Evolutionary conservation across 2,329 filamentous ascomycete species (phyloP).

Genomic region (Pyricularia grisea): DNA sequence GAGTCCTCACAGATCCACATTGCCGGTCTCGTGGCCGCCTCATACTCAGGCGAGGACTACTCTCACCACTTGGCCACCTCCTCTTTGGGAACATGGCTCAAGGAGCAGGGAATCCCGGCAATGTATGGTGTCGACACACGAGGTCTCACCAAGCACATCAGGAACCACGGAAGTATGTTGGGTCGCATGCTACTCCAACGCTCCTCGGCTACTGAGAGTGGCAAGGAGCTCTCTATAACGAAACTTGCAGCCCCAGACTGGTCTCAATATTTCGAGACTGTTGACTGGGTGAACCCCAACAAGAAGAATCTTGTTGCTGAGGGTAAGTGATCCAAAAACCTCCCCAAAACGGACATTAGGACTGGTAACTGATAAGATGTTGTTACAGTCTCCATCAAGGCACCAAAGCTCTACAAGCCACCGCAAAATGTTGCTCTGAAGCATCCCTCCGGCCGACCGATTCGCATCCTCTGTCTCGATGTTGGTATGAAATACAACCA

Average conservation of each 20-base stretch:
- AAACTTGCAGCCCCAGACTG: slow-evolving; percentile 27
- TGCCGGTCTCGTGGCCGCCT: slow-evolving; percentile 80
- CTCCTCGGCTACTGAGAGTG: slow-evolving; percentile 31
- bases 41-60: slow-evolving; percentile 89
- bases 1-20: slow-evolving; percentile 91
- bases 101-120: slow-evolving; percentile 88
- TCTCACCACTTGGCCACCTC: slow-evolving; percentile 89
- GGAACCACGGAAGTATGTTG: slow-evolving; percentile 92
- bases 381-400: slow-evolving; percentile 72
- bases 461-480: slow-evolving; percentile 88
- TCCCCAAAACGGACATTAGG: neutral
- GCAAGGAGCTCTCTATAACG: slow-evolving; percentile 17
- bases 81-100: slow-evolving; percentile 88
- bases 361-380: neutral
- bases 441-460: slow-evolving; percentile 77
- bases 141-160: slow-evolving; percentile 86
- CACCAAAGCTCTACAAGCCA: slow-evolving; percentile 78
- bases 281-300: slow-evolving; percentile 91
- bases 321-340: slow-evolving; percentile 51
- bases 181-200: slow-evolving; percentile 78
- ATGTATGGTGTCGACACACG: slow-evolving; percentile 94
- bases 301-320: slow-evolving; percentile 85
- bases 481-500: slow-evolving; percentile 99
- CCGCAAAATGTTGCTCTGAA: slow-evolving; percentile 61
- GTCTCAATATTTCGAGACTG: slow-evolving; percentile 59